These are phyloP conservation scores for Cutaneotrichosporon cutaneum DNA, from an alignment of 1,284 basidiomycete genomes.

Conservation along the genomic window DNA sequence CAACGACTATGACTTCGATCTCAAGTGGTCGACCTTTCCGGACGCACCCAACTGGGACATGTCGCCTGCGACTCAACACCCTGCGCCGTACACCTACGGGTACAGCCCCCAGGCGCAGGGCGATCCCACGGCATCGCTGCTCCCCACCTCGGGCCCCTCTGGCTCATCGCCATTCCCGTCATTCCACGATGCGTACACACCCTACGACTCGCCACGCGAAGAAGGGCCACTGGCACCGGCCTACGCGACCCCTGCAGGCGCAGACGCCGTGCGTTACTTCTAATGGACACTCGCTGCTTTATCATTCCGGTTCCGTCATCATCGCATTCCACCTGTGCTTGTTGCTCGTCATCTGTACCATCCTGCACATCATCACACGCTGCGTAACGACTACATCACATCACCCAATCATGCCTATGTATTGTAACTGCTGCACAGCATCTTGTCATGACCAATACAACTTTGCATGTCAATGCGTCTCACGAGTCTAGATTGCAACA, in stretches of 20 bases:
- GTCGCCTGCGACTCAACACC: slow-evolving; percentile 1
- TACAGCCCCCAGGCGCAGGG: slow-evolving; percentile 1
- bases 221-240: not conserved
- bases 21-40: not conserved
- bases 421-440: slow-evolving; percentile 6
- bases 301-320: not conserved
- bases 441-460: slow-evolving; percentile 9
- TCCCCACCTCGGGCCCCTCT: not conserved
- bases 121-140: not conserved
- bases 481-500: not conserved
- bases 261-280: no score
- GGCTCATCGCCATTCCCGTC: slow-evolving; percentile 6
- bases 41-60: not conserved
- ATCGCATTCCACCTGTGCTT: slow-evolving; percentile 5
- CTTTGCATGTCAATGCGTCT: not conserved
- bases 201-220: slow-evolving; percentile 5
- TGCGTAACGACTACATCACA: not conserved
- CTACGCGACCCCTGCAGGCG: not conserved
- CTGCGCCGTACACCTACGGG: slow-evolving; percentile 12
- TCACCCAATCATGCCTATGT: not conserved
- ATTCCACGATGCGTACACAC: slow-evolving; percentile 3
- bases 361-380: slow-evolving; percentile 4
- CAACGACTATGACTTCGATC: slow-evolving; percentile 5
- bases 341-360: slow-evolving; percentile 10
- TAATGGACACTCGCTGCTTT: slow-evolving; percentile 8